These are phyloP conservation scores for Alliaria petiolata DNA, from an alignment of 345 rosid species.

Conservation along the genomic window DNA sequence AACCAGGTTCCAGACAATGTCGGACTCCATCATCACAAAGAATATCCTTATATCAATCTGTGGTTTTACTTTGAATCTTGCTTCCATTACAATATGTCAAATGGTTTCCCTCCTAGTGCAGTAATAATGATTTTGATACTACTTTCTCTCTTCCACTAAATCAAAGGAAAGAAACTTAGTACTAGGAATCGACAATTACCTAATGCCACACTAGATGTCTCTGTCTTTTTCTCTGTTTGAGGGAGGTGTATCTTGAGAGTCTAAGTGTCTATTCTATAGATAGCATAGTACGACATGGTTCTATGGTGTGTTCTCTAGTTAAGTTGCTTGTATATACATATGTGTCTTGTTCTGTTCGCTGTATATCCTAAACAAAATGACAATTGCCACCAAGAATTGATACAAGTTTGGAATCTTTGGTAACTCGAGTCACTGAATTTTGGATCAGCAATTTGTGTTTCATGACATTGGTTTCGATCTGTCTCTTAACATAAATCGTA, in stretches of 20 bases:
- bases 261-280: not conserved
- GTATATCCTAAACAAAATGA: too few species aligned
- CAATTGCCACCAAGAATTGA: not conserved
- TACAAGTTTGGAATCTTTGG: too few species aligned
- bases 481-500: not conserved
- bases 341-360: not conserved
- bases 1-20: constrained; percentile 88
- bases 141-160: not conserved
- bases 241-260: not conserved
- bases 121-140: not conserved
- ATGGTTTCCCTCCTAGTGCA: not conserved
- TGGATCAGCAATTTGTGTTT: not conserved
- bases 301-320: not conserved
- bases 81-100: not conserved
- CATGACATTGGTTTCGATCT: not conserved
- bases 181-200: not conserved
- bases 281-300: not conserved
- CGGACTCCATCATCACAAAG: constrained; percentile 78
- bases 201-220: not conserved
- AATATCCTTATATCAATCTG: constrained; percentile 66
- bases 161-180: not conserved
- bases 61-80: not conserved
- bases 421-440: not conserved
- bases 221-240: not conserved
- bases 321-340: not conserved